Conservation (phyloP, 176 grass and related monocot species). For the Hyparrhenia diplandra region DNA sequence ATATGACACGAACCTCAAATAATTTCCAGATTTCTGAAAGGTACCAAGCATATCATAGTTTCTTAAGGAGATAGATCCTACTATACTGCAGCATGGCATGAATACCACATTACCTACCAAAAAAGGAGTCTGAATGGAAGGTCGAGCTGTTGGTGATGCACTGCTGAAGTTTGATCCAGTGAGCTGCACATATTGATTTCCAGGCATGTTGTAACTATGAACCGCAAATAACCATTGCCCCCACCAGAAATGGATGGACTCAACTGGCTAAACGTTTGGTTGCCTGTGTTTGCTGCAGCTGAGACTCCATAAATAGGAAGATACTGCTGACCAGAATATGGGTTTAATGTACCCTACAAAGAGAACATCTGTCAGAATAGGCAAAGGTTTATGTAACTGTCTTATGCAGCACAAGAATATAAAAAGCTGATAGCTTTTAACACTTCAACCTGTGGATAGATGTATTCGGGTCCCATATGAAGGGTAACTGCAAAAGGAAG, state of each 20-base stretch:
- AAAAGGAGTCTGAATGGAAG: constrained; percentile 76
- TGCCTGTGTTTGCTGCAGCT: constrained; percentile 53
- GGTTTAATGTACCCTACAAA: constrained; percentile 68
- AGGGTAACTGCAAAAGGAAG: constrained; percentile 68
- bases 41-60: not conserved
- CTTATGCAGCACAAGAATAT: not conserved
- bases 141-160: constrained; percentile 41
- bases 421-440: constrained; percentile 25
- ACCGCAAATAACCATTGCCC: constrained; percentile 43
- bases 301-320: constrained; percentile 70
- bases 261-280: constrained; percentile 63
- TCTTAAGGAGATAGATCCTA: not conserved
- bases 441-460: constrained; percentile 82
- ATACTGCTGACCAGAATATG: constrained; percentile 75
- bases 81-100: not conserved
- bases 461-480: constrained; percentile 74
- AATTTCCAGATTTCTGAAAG: not conserved
- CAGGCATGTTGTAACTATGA: constrained; percentile 66
- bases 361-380: constrained; percentile 9
- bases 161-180: constrained; percentile 61
- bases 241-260: constrained; percentile 59
- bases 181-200: constrained; percentile 68
- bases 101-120: constrained; percentile 52
- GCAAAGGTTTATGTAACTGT: not conserved
- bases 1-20: not conserved